Conservation (phyloP, 306 rosid genomes). For the Sphenostylis stenocarpa region DNA sequence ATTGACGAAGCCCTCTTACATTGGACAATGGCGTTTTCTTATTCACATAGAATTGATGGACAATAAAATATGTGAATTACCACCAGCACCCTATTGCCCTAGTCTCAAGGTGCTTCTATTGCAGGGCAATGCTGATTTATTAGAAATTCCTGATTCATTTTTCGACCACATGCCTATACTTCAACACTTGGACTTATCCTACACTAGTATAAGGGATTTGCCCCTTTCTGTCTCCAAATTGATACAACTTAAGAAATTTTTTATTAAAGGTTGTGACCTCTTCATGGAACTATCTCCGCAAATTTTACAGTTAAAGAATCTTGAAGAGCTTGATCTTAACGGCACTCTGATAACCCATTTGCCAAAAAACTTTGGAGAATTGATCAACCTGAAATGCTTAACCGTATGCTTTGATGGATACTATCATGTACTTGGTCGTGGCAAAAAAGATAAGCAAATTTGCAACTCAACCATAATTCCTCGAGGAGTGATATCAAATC, state of each 20-base stretch:
- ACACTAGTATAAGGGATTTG: slow-evolving; percentile 15
- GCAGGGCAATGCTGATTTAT: slow-evolving; percentile 18
- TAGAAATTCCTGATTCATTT: background rate
- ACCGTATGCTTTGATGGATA: slow-evolving; percentile 13
- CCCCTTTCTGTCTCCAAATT: background rate
- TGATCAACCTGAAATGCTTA: slow-evolving; percentile 15
- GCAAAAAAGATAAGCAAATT: background rate
- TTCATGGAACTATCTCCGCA: background rate
- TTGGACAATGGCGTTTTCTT: background rate
- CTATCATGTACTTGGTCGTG: background rate
- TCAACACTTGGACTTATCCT: slow-evolving; percentile 21
- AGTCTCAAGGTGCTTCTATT: background rate
- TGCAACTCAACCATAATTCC: slow-evolving; percentile 9
- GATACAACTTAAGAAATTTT: background rate
- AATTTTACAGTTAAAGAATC: slow-evolving; percentile 15
- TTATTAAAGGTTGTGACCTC: slow-evolving; percentile 17
- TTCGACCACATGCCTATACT: slow-evolving; percentile 25
- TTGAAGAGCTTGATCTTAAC: slow-evolving; percentile 32
- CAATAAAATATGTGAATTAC: slow-evolving; percentile 26
- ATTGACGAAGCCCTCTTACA: slow-evolving; percentile 4
- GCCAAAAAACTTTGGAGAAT: background rate
- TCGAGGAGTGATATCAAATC: slow-evolving; percentile 5
- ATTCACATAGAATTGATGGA: background rate
- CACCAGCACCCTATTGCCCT: background rate
- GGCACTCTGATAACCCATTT: slow-evolving; percentile 19